phyloP scores from a whole-genome alignment of 78 protist genomes.

The Andalucia godoyi region DNA sequence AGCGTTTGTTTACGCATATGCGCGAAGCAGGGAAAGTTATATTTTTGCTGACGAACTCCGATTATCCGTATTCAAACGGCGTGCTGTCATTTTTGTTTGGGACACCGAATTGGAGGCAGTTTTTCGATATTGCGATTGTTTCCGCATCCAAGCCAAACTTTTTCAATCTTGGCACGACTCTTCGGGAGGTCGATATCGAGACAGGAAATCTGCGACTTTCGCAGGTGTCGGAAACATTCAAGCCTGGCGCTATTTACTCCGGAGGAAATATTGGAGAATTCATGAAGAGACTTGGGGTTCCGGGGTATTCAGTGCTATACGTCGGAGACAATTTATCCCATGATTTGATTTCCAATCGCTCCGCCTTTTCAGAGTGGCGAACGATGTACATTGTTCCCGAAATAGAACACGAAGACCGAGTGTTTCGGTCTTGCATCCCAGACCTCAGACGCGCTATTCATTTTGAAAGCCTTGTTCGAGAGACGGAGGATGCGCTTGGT shows the following conservation, averaged over 20 bases:
- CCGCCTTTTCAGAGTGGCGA: no score
- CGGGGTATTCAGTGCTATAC: not conserved
- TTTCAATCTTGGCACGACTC: not conserved
- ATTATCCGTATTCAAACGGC: not conserved
- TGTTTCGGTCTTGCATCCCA: no score
- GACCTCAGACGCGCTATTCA: no score
- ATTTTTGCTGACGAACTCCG: slow-evolving; percentile 3
- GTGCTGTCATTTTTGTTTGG: not conserved
- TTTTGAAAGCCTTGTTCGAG: no score
- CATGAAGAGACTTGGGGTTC: not conserved
- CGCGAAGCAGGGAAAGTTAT: not conserved
- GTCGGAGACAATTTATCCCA: not conserved
- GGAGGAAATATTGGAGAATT: slow-evolving; percentile 1
- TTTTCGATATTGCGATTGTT: not conserved
- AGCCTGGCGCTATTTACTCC: not conserved
- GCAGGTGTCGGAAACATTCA: not conserved
- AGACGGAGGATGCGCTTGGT: no score
- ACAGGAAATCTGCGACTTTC: not conserved
- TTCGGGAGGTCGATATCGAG: not conserved
- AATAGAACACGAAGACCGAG: no score
- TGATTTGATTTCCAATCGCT: not conserved
- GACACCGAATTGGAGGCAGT: not conserved
- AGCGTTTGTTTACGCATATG: not conserved
- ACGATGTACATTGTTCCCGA: no score
- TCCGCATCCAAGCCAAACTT: not conserved